Base-by-base conservation (phyloP, 1,284 basidiomycete species). In the Melampsora americana region DNA sequence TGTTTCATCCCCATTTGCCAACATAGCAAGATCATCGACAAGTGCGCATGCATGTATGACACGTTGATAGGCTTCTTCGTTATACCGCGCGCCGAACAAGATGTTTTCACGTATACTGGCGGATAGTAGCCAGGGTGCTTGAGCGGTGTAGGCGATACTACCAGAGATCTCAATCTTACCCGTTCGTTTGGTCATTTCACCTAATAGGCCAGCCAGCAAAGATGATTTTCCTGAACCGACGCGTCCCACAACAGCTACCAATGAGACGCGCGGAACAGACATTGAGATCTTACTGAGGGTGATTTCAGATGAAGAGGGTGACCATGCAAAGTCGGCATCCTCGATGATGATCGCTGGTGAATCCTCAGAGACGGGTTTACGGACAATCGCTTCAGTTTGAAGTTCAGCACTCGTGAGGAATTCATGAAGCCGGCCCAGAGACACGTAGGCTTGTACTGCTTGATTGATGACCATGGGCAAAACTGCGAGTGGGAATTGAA, bases 51-150 rank as follows among this genome's bases (percentile, higher is more conserved):
- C 94, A 88, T 79, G 79, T 28, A 82, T 53, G 28, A 81, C 79
- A 5, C 66, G 81, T 79, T 79, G 78, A 79, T 85, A 85, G 65
- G 84, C 84, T 50, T 81, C 81, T 78, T 91, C 89, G 75, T 96
- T 92, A 78, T 90, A 96, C 78, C 89, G 87, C 82, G 94, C 91
- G 9, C 90, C 93, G 84, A 97, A 97, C 46, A 92, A 81, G 77
- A 96, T 95, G 80, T 95, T 96, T 69, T 93, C 91, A 69, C 89
- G 88, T 72, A 95, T 87, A 0, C 91, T 89, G 0, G 91, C 88
- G 1, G 90, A 92, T 82, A 93, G 86, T 68, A 94, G 88, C 91
- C 90, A 90, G 60, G 16, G 23, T 28, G 64, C 23, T 23, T 97
- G 95, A 32, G 89, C 88, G 18, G 92, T 93, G 83, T 95, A 97